Percentiles rank a stretch among this genome's conserved stretches.
Conservation (phyloP, 495 filamentous ascomycete species). For the Xylaria longipes region DNA sequence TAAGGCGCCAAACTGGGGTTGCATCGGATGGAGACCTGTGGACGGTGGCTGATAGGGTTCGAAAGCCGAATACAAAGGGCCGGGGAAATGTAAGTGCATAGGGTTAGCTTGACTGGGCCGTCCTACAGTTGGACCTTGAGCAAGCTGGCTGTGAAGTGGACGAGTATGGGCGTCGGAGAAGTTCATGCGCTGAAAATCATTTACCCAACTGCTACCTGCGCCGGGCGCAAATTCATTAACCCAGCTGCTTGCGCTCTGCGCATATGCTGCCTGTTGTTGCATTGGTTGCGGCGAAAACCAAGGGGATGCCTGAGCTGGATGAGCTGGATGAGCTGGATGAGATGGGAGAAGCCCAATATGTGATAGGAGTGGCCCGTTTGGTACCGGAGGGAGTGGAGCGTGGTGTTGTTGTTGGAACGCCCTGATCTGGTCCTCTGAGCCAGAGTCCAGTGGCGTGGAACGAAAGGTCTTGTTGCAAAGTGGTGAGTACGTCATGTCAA, state of each 20-base stretch:
- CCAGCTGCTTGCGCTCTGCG: constrained; percentile 29
- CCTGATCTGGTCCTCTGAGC: constrained; percentile 28
- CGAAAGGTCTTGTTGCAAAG: constrained; percentile 39
- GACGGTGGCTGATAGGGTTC: background rate
- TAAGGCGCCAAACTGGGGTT: background rate
- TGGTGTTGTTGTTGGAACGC: constrained; percentile 23
- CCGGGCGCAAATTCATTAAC: constrained; percentile 36
- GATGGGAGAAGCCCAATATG: background rate
- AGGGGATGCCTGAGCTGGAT: constrained; percentile 7
- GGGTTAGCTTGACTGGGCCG: background rate
- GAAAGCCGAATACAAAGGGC: background rate
- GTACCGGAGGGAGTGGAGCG: constrained; percentile 3
- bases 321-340: constrained; percentile 16
- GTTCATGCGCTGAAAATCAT: constrained; percentile 43
- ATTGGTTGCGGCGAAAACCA: background rate
- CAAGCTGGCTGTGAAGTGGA: background rate
- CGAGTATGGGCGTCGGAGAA: constrained; percentile 12
- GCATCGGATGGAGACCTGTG: background rate
- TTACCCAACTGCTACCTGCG: constrained; percentile 33
- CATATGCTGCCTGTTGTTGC: background rate
- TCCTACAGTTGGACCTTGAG: background rate
- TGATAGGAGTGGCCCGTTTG: background rate
- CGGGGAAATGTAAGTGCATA: background rate
- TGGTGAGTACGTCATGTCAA: background rate
- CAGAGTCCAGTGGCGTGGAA: constrained; percentile 24